Conservation (phyloP, 495 filamentous ascomycete species). For the Aspergillus heteromorphus region DNA sequence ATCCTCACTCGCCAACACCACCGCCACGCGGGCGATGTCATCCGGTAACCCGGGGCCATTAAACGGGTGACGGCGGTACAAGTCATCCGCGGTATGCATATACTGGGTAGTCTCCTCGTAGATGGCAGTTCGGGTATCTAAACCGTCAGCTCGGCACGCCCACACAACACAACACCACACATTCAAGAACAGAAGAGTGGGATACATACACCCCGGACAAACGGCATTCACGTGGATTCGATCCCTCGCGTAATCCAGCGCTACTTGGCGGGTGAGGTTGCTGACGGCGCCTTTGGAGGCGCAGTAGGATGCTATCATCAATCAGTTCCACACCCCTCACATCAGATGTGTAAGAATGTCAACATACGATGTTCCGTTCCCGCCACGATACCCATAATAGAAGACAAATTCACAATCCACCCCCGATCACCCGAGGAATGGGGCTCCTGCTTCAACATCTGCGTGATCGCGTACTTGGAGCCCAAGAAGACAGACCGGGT, state of each 20-base stretch:
- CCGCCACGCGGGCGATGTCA: slow-evolving; percentile 43
- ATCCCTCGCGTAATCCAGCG: slow-evolving; percentile 44
- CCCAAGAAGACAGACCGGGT: slow-evolving; percentile 43
- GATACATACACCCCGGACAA: slow-evolving; percentile 45
- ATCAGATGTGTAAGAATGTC: no score
- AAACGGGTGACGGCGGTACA: slow-evolving; percentile 29
- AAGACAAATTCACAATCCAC: slow-evolving; percentile 50
- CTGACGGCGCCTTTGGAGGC: slow-evolving; percentile 47
- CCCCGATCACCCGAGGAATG: slow-evolving; percentile 39
- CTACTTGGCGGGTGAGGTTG: slow-evolving; percentile 40
- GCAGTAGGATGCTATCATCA: slow-evolving; percentile 34
- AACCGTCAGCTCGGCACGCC: neutral
- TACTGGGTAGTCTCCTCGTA: slow-evolving; percentile 6
- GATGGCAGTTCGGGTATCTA: slow-evolving; percentile 25
- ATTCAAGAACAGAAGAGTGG: neutral
- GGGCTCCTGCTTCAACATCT: slow-evolving; percentile 47
- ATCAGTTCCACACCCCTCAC: neutral
- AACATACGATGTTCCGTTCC: slow-evolving; percentile 4
- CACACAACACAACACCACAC: slow-evolving; percentile 8
- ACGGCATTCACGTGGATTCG: slow-evolving; percentile 51
- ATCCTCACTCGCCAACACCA: slow-evolving; percentile 48
- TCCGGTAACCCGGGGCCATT: slow-evolving; percentile 36
- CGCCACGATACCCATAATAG: slow-evolving; percentile 37
- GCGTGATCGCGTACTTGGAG: slow-evolving; percentile 40
- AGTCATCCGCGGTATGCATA: slow-evolving; percentile 4